Base-by-base conservation (phyloP, 768 basidiomycete species). In the Tremella mesenterica region DNA sequence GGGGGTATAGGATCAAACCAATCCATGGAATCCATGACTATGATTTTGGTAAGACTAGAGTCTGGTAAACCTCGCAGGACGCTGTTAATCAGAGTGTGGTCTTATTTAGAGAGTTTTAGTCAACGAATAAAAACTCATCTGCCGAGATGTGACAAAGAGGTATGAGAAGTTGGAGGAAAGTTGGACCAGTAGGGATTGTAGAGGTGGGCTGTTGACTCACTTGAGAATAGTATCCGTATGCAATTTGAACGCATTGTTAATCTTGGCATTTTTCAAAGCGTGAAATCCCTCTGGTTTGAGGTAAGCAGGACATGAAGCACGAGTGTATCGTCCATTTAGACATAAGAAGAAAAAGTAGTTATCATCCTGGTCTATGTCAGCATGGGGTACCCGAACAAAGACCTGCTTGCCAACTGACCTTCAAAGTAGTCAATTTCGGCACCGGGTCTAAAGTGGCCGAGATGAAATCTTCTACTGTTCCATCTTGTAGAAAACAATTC, bases 181-280 rank as follows among this genome's bases (percentile, higher is more conserved):
- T 36, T 36, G n/a, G 33, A 18, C 18, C 10, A 36, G 33, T 36
- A 18, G 33, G 12, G 21, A 8, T 55, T n/a, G n/a, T 25, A 28
- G 21, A 31, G 47, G 25, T 23, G 4, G 28, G 28, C 9, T 16
- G 14, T 9, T 9, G 14, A 63, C 79, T 60, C 54, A 84, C 83
- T 84, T 82, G 53, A 81, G 64, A 57, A 86, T 83, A 1, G 81
- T 80, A 58, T 85, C 83, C 0, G 85, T 86, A 67, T 86, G 85
- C 39, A 86, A 64, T 26, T 83, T 77, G 75, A 86, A 83, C 21
- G 74, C 77, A 43, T 78, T 73, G 52, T 81, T 75, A 30, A 60
- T 63, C 54, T 57, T 62, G 8, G 57, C 57, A 13, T 77, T 72
- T 62, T 79, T 79, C 16, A 86, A 76, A 18, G 71, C 66, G 9